Evolutionary conservation across 2,329 filamentous ascomycete genomes (phyloP).

Genomic region (Fusarium guadeloupense): DNA sequence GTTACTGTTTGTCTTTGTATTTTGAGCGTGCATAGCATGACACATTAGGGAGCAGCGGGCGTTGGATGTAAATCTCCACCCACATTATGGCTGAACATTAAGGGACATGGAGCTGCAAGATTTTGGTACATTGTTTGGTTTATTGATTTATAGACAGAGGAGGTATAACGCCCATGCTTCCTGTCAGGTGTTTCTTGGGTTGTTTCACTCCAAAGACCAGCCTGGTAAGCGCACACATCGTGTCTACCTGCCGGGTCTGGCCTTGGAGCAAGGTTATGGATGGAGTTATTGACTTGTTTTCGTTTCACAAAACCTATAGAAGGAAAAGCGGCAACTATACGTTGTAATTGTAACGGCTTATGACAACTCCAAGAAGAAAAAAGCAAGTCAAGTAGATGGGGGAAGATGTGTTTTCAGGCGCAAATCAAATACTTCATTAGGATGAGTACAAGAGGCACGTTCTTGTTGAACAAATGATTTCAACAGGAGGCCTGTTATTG

Average conservation of each 20-base stretch:
- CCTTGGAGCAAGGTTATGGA: constrained; percentile 21
- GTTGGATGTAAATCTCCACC: constrained; percentile 48
- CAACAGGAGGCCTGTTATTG: constrained; percentile 4
- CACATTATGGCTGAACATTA: constrained; percentile 45
- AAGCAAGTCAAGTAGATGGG: constrained; percentile 26
- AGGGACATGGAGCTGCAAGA: constrained; percentile 40
- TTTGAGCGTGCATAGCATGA: constrained; percentile 51
- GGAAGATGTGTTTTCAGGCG: constrained; percentile 36
- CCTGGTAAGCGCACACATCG: constrained; percentile 3
- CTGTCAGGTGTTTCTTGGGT: constrained; percentile 45
- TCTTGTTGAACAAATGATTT: constrained; percentile 22
- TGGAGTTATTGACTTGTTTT: constrained; percentile 40
- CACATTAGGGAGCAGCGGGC: constrained; percentile 47
- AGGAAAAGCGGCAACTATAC: constrained; percentile 45
- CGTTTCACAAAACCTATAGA: constrained; percentile 44
- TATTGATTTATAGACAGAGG: constrained; percentile 44
- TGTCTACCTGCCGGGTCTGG: constrained; percentile 13
- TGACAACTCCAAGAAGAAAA: constrained; percentile 41
- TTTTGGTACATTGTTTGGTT: constrained; percentile 36
- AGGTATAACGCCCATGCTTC: constrained; percentile 26
- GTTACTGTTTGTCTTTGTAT: constrained; percentile 42
- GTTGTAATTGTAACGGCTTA: constrained; percentile 49
- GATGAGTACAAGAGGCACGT: constrained; percentile 17
- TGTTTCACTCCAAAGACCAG: constrained; percentile 17
- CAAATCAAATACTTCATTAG: constrained; percentile 33